Evolutionary conservation across 164 flowering plant species (phyloP), one percentile per base, ranked within the genome.

Genomic region (Vitis amurensis): DNA sequence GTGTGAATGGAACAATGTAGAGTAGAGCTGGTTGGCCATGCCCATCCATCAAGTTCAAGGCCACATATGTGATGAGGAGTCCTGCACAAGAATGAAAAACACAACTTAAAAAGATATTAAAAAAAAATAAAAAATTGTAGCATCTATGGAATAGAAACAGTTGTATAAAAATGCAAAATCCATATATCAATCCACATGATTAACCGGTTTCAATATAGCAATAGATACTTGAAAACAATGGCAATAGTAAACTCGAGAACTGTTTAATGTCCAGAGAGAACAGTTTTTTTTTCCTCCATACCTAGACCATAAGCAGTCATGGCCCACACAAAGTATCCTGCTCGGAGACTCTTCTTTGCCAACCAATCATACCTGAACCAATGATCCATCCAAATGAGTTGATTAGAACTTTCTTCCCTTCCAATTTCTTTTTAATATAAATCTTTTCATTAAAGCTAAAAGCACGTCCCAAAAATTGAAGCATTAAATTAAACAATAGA

Each of bases 281-380:
- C 27, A 23, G 27, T 23, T 23, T 23, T 15, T 30, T 15, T 29
- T 2, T 55, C 55, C 48, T 15, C 7, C 81, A 55, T 85, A 93
- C 99, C 99, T 84, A 84, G 73, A 71, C 99, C 98, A 77, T 95
- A 95, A 63, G 99, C 98, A 14, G 84, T 70, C 98, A 95, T 90
- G 62, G 95, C 86, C 93, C 95, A 93, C 27, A 95, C 44, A 72
- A 95, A 95, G 80, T 93, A 95, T 76, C 99, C 99, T 57, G 80
- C 77, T 68, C 85, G 82, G 59, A 95, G 81, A 67, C 55, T 89
- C 83, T 85, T 93, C 53, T 93, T 93, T 47, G 93, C 85, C 67
- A 94, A 80, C 98, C 97, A 93, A 77, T 93, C 99, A 74, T 89
- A 93, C 83, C 98, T 95, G 88, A 64, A 84, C 58, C 50, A 13